Evolutionary conservation across 805 yeast genomes (phyloP).

Genomic region (Pichia thaimueangensis): DNA sequence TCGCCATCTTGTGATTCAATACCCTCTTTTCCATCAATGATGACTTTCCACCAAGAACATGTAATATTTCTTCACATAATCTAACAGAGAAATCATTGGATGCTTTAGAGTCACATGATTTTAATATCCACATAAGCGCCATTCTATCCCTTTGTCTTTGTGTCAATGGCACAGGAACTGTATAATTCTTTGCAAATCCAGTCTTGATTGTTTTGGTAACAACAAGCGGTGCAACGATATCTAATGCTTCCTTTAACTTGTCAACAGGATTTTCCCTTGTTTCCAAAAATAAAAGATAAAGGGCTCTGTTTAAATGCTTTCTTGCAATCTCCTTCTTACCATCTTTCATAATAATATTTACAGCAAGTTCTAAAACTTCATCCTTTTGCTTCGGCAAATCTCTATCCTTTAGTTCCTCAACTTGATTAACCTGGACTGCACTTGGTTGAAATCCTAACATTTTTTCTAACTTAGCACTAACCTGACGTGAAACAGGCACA

Average conservation of each 20-base stretch:
- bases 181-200: slow-evolving; percentile 76
- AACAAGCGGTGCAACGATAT: slow-evolving; percentile 79
- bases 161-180: slow-evolving; percentile 77
- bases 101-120: slow-evolving; percentile 72
- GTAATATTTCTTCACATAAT: slow-evolving; percentile 80
- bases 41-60: slow-evolving; percentile 71
- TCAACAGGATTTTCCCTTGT: slow-evolving; percentile 75
- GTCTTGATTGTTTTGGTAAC: slow-evolving; percentile 70
- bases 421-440: slow-evolving; percentile 56
- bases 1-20: slow-evolving; percentile 78
- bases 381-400: slow-evolving; percentile 60
- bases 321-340: slow-evolving; percentile 84
- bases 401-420: slow-evolving; percentile 39
- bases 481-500: slow-evolving; percentile 17
- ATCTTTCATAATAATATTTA: slow-evolving; percentile 85
- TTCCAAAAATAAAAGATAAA: slow-evolving; percentile 70
- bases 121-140: slow-evolving; percentile 88
- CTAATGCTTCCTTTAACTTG: slow-evolving; percentile 66
- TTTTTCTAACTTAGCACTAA: slow-evolving; percentile 15
- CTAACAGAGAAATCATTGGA: slow-evolving; percentile 81
- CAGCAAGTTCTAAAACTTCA: slow-evolving; percentile 68
- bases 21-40: slow-evolving; percentile 79
- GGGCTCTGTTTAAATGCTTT: slow-evolving; percentile 64
- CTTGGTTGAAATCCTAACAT: slow-evolving; percentile 48
- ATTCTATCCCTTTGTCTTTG: slow-evolving; percentile 77